These are phyloP conservation scores for Fraxinus nigra DNA, from an alignment of 305 asterid species.

Conservation along the genomic window DNA sequence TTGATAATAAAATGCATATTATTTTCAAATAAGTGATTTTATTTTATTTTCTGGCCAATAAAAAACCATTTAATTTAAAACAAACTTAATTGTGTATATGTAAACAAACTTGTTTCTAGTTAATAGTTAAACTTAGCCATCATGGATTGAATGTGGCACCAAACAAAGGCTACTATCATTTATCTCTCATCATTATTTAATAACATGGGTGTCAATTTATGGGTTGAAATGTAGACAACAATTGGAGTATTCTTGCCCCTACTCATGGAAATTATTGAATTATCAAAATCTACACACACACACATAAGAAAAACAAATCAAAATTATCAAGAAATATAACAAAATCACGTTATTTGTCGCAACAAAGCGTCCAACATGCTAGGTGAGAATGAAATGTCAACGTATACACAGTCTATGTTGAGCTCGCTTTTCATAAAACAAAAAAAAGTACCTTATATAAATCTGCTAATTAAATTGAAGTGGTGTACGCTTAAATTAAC, in stretches of 20 bases:
- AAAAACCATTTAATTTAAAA: too few species aligned
- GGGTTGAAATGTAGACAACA: background rate
- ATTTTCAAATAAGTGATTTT: too few species aligned
- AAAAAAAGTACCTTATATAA: background rate
- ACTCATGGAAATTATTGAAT: background rate
- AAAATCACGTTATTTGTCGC: background rate
- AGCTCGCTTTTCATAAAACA: background rate
- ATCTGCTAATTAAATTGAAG: background rate
- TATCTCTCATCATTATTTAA: too few species aligned
- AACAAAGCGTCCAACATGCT: background rate
- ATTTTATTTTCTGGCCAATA: background rate
- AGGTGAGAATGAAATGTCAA: background rate
- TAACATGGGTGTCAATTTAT: background rate
- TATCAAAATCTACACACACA: too few species aligned
- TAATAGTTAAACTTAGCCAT: background rate
- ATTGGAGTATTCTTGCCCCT: background rate
- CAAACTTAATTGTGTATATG: background rate
- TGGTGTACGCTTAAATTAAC: background rate
- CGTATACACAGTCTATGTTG: background rate
- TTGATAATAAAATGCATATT: too few species aligned
- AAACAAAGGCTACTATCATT: background rate
- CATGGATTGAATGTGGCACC: background rate
- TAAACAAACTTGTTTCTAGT: background rate
- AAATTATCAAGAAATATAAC: background rate
- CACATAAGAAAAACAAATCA: background rate